Base-by-base conservation (phyloP, 345 rosid species). In the Brassica carinata region DNA sequence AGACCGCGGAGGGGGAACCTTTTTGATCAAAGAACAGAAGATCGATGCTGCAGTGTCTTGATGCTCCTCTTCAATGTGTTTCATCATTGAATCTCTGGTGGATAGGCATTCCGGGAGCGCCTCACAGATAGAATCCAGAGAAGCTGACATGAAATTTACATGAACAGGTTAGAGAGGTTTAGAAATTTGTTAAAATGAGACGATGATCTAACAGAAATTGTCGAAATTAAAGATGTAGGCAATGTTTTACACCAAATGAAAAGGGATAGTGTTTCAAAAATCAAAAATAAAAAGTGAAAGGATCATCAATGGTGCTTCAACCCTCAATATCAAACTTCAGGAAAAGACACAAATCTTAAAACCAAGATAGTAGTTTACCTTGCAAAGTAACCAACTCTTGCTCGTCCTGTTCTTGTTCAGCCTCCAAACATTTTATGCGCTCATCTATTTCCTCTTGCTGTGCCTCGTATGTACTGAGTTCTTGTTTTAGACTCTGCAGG, bases 21-120 rank as follows among this genome's bases (percentile, higher is more conserved):
- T 36, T 69, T 70, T 72, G 55, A 61, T 38, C 63, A 81, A 69
- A 65, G 64, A 11, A 81, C 89, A 87, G 45, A 91, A 64, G 48
- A 83, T 57, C 4, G 88, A 77, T 27, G 94, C 90, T 5, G 91
- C 92, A 30, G 90, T 83, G 40, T 83, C 84, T 18, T 51, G 76
- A 76, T 61, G 81, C 53, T 79, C 76, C 67, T 80, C 73, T 58
- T 81, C 71, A 8, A 91, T 90, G 11, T 33, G 77, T 76, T 78
- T 84, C 71, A 66, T 65, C 19, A 93, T 69, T 68, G 84, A 85
- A 67, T 87, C 98, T 72, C 81, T 86, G 0, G 88, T 67, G 6
- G 83, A 74, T 67, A 85, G 64, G 71, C 51, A 77, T 64, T 79
- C 78, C 75, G 84, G 69, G 48, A 51, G 40, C 10, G 51, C 27